Percentiles rank a stretch among this genome's conserved stretches.
Evolutionary conservation across 495 filamentous ascomycete species (phyloP).

Genomic region (Penicillium silybi): DNA sequence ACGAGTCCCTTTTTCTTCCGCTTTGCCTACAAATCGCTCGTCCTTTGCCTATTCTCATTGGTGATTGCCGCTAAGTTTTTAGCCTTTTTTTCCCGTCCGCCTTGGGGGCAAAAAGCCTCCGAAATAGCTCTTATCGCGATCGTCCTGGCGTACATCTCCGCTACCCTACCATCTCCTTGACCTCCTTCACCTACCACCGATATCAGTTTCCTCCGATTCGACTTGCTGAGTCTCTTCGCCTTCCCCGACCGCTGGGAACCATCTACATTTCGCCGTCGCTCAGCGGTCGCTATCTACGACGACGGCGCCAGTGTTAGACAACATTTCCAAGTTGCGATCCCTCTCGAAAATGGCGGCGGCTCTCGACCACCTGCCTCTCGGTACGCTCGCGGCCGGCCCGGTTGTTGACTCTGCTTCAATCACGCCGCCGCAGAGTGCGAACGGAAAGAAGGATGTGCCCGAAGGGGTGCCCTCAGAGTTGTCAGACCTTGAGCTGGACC

Average conservation of each 20-base stretch:
- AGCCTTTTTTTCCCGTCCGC: slow-evolving; percentile 2
- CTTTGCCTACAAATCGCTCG: background rate
- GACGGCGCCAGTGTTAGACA: slow-evolving; percentile 29
- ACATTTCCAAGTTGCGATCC: slow-evolving; percentile 5
- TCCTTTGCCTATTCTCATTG: slow-evolving; percentile 10
- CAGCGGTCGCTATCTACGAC: slow-evolving; percentile 47
- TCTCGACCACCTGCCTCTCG: slow-evolving; percentile 30
- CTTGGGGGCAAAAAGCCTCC: slow-evolving; percentile 21
- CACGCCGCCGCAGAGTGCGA: slow-evolving; percentile 45
- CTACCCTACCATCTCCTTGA: slow-evolving; percentile 3
- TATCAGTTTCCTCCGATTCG: background rate
- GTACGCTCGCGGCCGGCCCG: slow-evolving; percentile 22
- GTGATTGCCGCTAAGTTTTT: slow-evolving; percentile 11
- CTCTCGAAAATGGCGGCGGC: slow-evolving; percentile 32
- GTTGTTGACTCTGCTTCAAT: slow-evolving; percentile 37
- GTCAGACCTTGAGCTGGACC: slow-evolving; percentile 45
- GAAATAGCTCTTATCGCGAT: slow-evolving; percentile 27
- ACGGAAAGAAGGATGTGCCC: slow-evolving; percentile 40
- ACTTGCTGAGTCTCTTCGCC: background rate
- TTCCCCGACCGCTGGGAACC: slow-evolving; percentile 49
- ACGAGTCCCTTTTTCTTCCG: background rate
- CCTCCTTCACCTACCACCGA: slow-evolving; percentile 3
- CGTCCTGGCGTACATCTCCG: slow-evolving; percentile 1
- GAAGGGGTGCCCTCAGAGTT: slow-evolving; percentile 43
- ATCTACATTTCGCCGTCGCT: slow-evolving; percentile 39